Base-by-base conservation (phyloP, 2,329 filamentous ascomycete genomes). In the Pezicula radicicola region DNA sequence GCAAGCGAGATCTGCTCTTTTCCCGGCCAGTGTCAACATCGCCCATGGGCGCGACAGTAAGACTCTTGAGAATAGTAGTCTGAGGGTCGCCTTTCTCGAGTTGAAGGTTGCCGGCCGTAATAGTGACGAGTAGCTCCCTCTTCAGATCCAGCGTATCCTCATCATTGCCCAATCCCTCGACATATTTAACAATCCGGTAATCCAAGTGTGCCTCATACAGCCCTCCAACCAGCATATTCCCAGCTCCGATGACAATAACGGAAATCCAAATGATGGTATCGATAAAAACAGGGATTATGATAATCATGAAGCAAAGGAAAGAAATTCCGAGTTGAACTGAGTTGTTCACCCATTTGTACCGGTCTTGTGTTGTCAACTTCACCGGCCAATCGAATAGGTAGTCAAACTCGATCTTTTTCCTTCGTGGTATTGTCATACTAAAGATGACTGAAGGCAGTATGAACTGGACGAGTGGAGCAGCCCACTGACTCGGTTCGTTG, bases 391-490 rank as follows among this genome's bases (percentile, higher is more conserved):
- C 64, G n/a, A 65, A 56, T 7, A 67, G 42, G 6, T 63, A 57
- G 2, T 63, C 61, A 21, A 70, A 63, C 4, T 56, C 59, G 15
- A 70, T 53, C 46, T 68, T 65, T 8, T 60, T 56, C 19, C 63
- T 61, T 13, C 68, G 59, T 16, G 68, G 69, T 9, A 71, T 63
- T 28, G 66, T 68, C 39, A 69, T 62, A 48, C 66, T 67, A 54
- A 71, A 71, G 0, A 68, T 66, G 3, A 71, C 54, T 15, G 64
- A 65, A 1, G 68, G 68, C 30, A 71, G 55, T 42, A 71, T 66
- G 55, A 70, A 71, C 41, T 68, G 64, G 1, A 68, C 66, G 0
- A 70, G 55, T 2, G 66, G 67, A 8, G 64, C 66, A 36, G 68
- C 56, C 67, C 67, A 71, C 49, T 70, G 63, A 45, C 52, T 57